These are phyloP conservation scores for Prinsepia uniflora DNA, from an alignment of 306 rosid species.

Conservation along the genomic window DNA sequence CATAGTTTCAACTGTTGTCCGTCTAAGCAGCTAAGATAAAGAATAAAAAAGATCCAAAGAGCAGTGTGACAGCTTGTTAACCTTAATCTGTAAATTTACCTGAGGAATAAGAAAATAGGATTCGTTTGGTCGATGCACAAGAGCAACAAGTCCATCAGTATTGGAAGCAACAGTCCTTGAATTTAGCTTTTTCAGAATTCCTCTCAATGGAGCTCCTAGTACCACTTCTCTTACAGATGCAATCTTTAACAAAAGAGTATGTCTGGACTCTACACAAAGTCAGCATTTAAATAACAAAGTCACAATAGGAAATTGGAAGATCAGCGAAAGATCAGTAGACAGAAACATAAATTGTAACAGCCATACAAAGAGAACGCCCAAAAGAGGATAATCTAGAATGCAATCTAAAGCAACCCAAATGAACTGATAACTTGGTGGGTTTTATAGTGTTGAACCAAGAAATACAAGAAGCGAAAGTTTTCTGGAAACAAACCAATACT, in stretches of 20 bases:
- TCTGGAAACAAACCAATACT: background rate
- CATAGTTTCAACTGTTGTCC: slow-evolving; percentile 5
- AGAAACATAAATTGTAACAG: background rate
- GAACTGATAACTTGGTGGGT: background rate
- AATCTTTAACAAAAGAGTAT: slow-evolving; percentile 68
- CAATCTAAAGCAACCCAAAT: background rate
- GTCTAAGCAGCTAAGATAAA: background rate
- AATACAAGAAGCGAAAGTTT: background rate
- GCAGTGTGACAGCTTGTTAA: slow-evolving; percentile 4
- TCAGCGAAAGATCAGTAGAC: background rate
- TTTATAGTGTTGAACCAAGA: background rate
- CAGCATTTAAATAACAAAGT: slow-evolving; percentile 24
- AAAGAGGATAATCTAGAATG: slow-evolving; percentile 6
- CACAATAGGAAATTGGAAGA: slow-evolving; percentile 14
- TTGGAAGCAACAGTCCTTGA: slow-evolving; percentile 48
- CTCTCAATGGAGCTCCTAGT: slow-evolving; percentile 91
- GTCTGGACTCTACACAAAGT: slow-evolving; percentile 62
- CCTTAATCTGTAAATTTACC: slow-evolving; percentile 32
- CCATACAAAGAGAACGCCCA: background rate
- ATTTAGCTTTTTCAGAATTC: slow-evolving; percentile 64
- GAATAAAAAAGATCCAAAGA: background rate
- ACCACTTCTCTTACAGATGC: slow-evolving; percentile 92
- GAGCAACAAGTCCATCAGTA: slow-evolving; percentile 60
- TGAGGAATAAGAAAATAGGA: slow-evolving; percentile 74
- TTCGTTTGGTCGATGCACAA: slow-evolving; percentile 88